phyloP scores from a whole-genome alignment of 371 early-diverging fungal species.

The Syncephalastrum sp. region DNA sequence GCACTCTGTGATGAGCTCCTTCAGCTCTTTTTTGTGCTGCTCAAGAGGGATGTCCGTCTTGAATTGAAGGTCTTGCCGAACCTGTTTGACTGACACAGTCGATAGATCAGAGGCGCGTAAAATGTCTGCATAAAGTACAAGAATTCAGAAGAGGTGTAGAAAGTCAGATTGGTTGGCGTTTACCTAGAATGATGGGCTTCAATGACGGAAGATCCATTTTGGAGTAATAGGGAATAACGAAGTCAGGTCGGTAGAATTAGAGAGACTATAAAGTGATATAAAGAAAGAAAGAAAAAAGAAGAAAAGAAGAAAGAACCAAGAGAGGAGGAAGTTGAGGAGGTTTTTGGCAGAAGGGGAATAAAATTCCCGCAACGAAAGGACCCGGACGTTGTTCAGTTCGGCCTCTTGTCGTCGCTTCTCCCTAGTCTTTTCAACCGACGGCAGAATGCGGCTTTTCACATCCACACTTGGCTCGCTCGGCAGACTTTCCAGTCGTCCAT shows the following conservation, averaged over 20 bases:
- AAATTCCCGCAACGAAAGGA: no score
- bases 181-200: constrained; percentile 14
- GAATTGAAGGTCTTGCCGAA: constrained; percentile 46
- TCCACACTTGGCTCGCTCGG: no score
- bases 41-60: constrained; percentile 30
- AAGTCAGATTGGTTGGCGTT: neutral
- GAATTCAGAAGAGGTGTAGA: neutral
- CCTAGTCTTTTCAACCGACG: no score
- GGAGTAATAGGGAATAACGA: neutral
- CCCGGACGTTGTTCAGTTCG: no score
- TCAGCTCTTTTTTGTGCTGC: constrained; percentile 34
- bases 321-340: neutral
- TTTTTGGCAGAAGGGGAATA: neutral
- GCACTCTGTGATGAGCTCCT: constrained; percentile 31
- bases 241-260: neutral
- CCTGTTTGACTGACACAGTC: constrained; percentile 47
- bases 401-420: no score
- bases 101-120: constrained; percentile 45
- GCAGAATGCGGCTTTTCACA: no score
- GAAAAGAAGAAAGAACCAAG: constrained; percentile 3
- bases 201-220: constrained; percentile 13
- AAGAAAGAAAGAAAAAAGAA: constrained; percentile 2
- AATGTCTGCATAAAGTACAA: constrained; percentile 25
- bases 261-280: neutral
- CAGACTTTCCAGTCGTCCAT: no score